Base-by-base conservation (phyloP, 148 eudicot genomes). In the Camellia japonica region DNA sequence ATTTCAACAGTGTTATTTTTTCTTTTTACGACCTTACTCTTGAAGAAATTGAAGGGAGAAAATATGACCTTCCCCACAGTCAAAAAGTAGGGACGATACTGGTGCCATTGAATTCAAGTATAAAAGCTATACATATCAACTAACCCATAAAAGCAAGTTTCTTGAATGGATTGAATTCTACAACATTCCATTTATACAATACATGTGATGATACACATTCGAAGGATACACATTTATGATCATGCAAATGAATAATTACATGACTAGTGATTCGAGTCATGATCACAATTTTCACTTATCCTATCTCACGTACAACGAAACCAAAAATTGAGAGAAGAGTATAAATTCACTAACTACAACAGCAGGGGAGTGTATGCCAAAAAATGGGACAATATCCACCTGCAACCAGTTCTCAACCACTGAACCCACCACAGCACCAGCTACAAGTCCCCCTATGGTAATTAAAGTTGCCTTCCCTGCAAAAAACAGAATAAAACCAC, bases 391-490 rank as follows among this genome's bases (percentile, higher is more conserved):
- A 60, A 96, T 90, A 81, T 96, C 99, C 74, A 96, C 99, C 86
- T 94, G 99, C 86, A 96, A 89, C 98, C 94, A 96, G 83, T 83
- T 96, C 82, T 96, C 99, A 59, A 96, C 90, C 58, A 90, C 97
- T 70, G 99, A 94, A 18, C 99, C 99, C 59, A 96, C 92, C 43
- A 90, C 95, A 55, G 97, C 98, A 68, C 99, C 99, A 56, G 91
- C 95, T 78, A 87, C 93, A 73, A 96, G 93, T 58, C 98, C 98
- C 20, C 99, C 99, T 43, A 91, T 83, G 3, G 99, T 92, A 59
- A 96, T 94, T 58, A 90, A 68, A 49, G 94, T 88, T 74, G 99
- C 99, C 84, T 92, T 96, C 78, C 98, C 99, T 96, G 92, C 75
- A 82, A 68, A 84, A 67, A 64, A 44, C 16, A 49, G 52, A 83